These are phyloP conservation scores for Neoboletus brunneissimus DNA, from an alignment of 768 basidiomycete genomes.

Conservation along the genomic window DNA sequence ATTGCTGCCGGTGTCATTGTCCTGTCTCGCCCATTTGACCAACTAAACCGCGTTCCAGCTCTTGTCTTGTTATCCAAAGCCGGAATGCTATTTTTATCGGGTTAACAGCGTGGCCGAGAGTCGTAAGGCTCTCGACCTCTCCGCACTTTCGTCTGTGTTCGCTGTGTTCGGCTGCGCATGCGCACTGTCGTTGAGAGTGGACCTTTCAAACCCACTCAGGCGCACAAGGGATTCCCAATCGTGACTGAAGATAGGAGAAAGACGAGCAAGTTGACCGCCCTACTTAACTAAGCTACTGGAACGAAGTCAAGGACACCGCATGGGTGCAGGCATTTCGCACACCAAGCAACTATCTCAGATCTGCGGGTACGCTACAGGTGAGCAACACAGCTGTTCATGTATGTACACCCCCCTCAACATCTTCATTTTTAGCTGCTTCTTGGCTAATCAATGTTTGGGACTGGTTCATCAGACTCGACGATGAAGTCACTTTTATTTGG, in stretches of 20 bases:
- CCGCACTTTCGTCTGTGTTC: too few species aligned
- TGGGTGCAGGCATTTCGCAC: not conserved
- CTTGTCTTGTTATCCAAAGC: too few species aligned
- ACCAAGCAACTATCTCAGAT: not conserved
- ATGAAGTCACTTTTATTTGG: constrained; percentile 26
- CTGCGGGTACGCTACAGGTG: constrained; percentile 9
- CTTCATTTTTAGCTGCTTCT: constrained; percentile 9
- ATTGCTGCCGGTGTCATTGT: too few species aligned
- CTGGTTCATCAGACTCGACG: constrained; percentile 10
- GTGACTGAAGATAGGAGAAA: not conserved
- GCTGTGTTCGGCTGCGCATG: not conserved
- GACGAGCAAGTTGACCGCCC: not conserved
- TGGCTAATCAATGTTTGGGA: constrained; percentile 20
- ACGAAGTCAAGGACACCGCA: not conserved
- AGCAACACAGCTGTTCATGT: not conserved
- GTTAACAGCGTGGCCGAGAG: too few species aligned
- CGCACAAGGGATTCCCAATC: not conserved
- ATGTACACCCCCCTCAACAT: too few species aligned
- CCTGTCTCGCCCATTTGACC: too few species aligned
- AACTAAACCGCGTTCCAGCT: too few species aligned
- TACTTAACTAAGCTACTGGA: not conserved
- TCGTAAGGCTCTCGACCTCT: too few species aligned
- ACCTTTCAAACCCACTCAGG: not conserved
- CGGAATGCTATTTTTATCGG: too few species aligned
- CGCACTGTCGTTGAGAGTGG: not conserved